A percentile compares a stretch with the other conserved stretches of the same genome.
Conservation (phyloP, 257 asterid genomes). For the Petunia axillaris region DNA sequence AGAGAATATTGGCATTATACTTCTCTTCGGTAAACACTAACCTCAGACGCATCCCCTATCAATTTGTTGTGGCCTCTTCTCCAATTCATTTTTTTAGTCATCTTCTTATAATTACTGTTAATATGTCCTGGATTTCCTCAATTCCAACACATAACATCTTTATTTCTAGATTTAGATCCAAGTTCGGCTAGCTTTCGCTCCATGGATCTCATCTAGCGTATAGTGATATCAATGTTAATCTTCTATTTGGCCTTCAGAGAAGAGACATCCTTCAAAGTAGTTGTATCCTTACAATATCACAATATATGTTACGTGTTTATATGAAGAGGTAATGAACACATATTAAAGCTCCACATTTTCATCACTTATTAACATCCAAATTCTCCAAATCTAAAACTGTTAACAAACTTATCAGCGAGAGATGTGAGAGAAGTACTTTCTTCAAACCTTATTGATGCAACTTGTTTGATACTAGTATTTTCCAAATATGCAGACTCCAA, state of each 20-base stretch:
- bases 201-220: background rate
- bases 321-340: no score
- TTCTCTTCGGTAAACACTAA: background rate
- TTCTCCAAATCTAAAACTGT: no score
- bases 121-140: background rate
- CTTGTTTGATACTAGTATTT: no score
- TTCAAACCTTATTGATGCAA: no score
- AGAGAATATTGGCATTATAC: background rate
- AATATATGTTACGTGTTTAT: no score
- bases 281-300: background rate
- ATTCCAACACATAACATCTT: background rate
- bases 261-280: background rate
- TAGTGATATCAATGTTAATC: conserved; percentile 5
- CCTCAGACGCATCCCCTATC: background rate
- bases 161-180: background rate
- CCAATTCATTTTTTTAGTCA: background rate
- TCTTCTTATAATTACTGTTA: background rate
- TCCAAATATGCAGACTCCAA: no score
- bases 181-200: background rate
- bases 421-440: no score
- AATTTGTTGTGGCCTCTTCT: conserved; percentile 12
- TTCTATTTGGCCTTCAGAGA: background rate
- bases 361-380: no score
- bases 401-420: no score
- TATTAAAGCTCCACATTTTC: no score